Base-by-base conservation (phyloP, 257 asterid species). In the Capsicum rhomboideum region DNA sequence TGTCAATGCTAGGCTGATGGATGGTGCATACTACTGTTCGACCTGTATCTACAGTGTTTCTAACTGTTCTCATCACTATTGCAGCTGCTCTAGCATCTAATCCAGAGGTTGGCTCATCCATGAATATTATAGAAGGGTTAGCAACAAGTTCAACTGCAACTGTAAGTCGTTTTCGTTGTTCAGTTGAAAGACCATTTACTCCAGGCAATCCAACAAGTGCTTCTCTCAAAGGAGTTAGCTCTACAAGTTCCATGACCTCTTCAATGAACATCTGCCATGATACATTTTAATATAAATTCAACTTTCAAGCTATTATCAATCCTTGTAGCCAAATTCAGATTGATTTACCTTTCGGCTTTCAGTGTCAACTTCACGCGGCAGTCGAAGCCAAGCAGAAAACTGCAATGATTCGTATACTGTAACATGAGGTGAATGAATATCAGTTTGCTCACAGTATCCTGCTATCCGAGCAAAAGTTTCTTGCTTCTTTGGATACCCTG, bases 51-150 rank as follows among this genome's bases (percentile, higher is more conserved):
- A 95, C 98, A 0, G 99, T 95, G 90, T 95, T 94, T 78, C 97
- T 90, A 68, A 94, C 97, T 0, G 99, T 95, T 85, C 99, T 94
- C 99, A 95, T 95, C 26, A 95, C 98, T 23, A 95, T 93, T 6
- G 98, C 99, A 83, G 98, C 99, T 6, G 99, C 98, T 56, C 99
- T 87, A 12, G 99, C 99, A 86, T 95, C 99, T 29, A 95, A 94
- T 72, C 97, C 99, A 1, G 98, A 93, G 16, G 99, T 95, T 34
- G 99, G 99, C 89, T 95, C 99, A 68, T 95, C 99, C 99, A 95
- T 92, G 90, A 95, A 94, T 80, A 95, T 95, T 37, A 95, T 94
- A n/a, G 98, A 94, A 2, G 99, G 99, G 78, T 95, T 95, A 37
- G 97, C 99, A 46, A 93, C 99, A 0, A 95, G 95, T 85, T 95